phyloP scores from a whole-genome alignment of 2,329 filamentous ascomycete species.

The Lachnellula subtilissima region DNA sequence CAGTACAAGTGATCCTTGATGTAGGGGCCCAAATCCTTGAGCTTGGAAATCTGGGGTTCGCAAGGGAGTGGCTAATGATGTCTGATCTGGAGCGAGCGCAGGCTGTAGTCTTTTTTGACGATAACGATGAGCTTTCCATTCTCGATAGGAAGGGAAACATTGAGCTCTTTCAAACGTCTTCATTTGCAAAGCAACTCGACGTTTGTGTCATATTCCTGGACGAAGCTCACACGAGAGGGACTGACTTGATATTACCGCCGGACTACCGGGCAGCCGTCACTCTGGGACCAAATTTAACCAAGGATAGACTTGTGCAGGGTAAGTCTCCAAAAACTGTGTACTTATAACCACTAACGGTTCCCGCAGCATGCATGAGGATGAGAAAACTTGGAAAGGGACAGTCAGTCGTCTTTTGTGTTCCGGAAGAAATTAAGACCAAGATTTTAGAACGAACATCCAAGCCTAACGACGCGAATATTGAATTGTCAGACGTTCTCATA shows the following conservation, averaged over 20 bases:
- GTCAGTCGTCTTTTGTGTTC: slow-evolving; percentile 56
- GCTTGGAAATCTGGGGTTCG: slow-evolving; percentile 50
- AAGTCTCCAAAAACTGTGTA: slow-evolving; percentile 17
- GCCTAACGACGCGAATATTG: slow-evolving; percentile 31
- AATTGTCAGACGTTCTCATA: slow-evolving; percentile 49
- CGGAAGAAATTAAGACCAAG: slow-evolving; percentile 52
- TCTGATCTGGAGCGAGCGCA: slow-evolving; percentile 27
- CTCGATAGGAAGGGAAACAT: slow-evolving; percentile 42
- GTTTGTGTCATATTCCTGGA: slow-evolving; percentile 64
- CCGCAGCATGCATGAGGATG: slow-evolving; percentile 66
- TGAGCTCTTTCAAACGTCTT: slow-evolving; percentile 51
- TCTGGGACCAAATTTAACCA: slow-evolving; percentile 58
- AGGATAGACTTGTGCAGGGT: slow-evolving; percentile 67
- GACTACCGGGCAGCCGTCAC: slow-evolving; percentile 62
- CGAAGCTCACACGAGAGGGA: slow-evolving; percentile 66
- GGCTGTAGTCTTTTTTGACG: slow-evolving; percentile 54
- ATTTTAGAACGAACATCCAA: slow-evolving; percentile 36
- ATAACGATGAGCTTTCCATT: slow-evolving; percentile 49
- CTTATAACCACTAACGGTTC: slow-evolving; percentile 1
- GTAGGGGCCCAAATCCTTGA: slow-evolving; percentile 67
- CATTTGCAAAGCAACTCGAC: slow-evolving; percentile 51
- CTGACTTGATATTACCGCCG: slow-evolving; percentile 57
- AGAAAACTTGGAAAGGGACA: slow-evolving; percentile 63
- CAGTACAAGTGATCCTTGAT: slow-evolving; percentile 59
- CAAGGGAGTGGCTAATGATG: slow-evolving; percentile 45